Percentiles rank a stretch among this genome's conserved stretches.
These are phyloP conservation scores for Metschnikowia matae DNA, from an alignment of 805 yeast species.

Conservation along the genomic window DNA sequence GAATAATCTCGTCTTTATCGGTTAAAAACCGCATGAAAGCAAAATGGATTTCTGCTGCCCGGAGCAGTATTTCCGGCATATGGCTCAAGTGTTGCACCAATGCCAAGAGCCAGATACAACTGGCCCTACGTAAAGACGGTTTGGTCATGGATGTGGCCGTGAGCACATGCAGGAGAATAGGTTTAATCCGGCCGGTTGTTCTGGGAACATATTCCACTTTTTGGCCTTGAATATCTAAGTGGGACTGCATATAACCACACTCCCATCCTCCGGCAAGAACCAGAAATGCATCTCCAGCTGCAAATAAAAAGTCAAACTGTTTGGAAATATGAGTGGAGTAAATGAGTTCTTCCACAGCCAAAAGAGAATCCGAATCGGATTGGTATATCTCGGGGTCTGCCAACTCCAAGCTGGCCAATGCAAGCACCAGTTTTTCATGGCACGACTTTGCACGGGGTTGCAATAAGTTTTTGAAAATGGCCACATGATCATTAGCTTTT, in stretches of 20 bases:
- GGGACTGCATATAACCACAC: slow-evolving; percentile 49
- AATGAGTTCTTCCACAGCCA: slow-evolving; percentile 41
- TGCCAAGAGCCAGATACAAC: slow-evolving; percentile 84
- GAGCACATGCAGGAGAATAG: slow-evolving; percentile 48
- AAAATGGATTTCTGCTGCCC: slow-evolving; percentile 61
- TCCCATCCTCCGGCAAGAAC: slow-evolving; percentile 73
- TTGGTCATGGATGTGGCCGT: slow-evolving; percentile 57
- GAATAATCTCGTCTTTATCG: slow-evolving; percentile 81
- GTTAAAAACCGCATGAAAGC: slow-evolving; percentile 75
- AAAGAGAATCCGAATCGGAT: slow-evolving; percentile 17
- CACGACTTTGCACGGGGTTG: slow-evolving; percentile 45
- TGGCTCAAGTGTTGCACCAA: slow-evolving; percentile 70
- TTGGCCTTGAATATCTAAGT: slow-evolving; percentile 51
- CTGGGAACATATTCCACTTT: slow-evolving; percentile 16
- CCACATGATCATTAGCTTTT: slow-evolving; percentile 14
- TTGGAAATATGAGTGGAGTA: slow-evolving; percentile 61
- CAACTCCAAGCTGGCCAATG: slow-evolving; percentile 55
- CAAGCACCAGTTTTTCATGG: slow-evolving; percentile 56
- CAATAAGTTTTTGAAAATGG: slow-evolving; percentile 20
- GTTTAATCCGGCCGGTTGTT: slow-evolving; percentile 19
- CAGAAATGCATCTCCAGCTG: slow-evolving; percentile 80
- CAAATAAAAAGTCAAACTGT: slow-evolving; percentile 70
- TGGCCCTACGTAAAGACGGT: slow-evolving; percentile 68
- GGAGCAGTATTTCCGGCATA: slow-evolving; percentile 31
- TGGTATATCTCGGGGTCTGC: slow-evolving; percentile 17